phyloP scores from a whole-genome alignment of 2,329 filamentous ascomycete genomes.

The Dactylellina leptospora region DNA sequence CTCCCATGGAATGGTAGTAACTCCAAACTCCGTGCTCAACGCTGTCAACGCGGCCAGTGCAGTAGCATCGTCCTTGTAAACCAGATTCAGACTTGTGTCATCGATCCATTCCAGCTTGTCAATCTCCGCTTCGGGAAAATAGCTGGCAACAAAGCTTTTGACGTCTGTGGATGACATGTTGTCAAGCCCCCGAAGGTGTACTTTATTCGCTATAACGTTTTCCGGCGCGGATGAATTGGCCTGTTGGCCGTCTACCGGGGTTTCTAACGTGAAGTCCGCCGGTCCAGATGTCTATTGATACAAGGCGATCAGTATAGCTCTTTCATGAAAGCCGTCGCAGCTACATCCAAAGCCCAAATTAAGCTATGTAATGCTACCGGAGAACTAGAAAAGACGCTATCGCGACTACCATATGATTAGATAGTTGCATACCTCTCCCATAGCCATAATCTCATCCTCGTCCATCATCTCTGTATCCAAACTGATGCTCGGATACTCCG shows the following conservation, averaged over 20 bases:
- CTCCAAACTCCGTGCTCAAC: constrained; percentile 60
- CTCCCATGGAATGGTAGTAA: constrained; percentile 65
- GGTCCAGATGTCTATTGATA: not conserved
- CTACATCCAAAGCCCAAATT: not conserved
- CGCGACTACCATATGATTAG: too few relatives aligned
- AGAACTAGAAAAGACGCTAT: too few relatives aligned
- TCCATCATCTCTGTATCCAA: constrained; percentile 53
- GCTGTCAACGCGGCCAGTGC: constrained; percentile 67
- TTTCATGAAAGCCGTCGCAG: too few relatives aligned
- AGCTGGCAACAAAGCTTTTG: constrained; percentile 74
- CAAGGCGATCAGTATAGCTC: not conserved
- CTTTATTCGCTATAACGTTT: constrained; percentile 67
- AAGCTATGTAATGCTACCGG: too few relatives aligned
- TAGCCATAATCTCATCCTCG: constrained; percentile 51
- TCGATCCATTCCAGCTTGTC: constrained; percentile 90
- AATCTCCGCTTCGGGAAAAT: constrained; percentile 69
- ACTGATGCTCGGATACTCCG: constrained; percentile 45
- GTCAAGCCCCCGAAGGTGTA: constrained; percentile 86
- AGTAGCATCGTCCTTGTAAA: constrained; percentile 71
- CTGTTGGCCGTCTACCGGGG: constrained; percentile 17
- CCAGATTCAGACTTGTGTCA: constrained; percentile 80
- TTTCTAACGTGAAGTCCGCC: constrained; percentile 17
- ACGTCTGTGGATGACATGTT: constrained; percentile 82
- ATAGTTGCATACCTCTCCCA: constrained; percentile 32
- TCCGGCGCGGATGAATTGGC: not conserved